phyloP scores from a whole-genome alignment of 192 early-diverging fungal genomes.

The Backusella parvicylindrica region DNA sequence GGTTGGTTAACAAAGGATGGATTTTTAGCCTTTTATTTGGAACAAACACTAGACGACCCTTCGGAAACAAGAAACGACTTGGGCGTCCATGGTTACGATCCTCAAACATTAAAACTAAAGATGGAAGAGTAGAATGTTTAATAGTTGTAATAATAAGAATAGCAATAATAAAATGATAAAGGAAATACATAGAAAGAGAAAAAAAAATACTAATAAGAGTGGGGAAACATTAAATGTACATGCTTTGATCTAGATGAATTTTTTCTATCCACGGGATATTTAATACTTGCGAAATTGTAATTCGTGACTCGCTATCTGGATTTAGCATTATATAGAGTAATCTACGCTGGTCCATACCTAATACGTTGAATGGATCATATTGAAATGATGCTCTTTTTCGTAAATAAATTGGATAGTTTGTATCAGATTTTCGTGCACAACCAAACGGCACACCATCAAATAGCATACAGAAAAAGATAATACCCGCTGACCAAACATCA shows the following conservation, averaged over 20 bases:
- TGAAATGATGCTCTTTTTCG: not conserved
- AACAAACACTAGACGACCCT: slow-evolving; percentile 54
- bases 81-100: slow-evolving; percentile 50
- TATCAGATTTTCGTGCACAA: not conserved
- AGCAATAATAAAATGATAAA: not conserved
- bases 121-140: slow-evolving; percentile 15
- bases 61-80: slow-evolving; percentile 52
- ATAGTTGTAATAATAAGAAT: not conserved
- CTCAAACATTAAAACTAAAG: slow-evolving; percentile 10
- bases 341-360: not conserved
- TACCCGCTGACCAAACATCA: slow-evolving; percentile 89
- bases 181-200: not conserved
- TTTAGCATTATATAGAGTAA: not conserved
- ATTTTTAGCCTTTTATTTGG: slow-evolving; percentile 52
- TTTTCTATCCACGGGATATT: slow-evolving; percentile 6
- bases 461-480: slow-evolving; percentile 80
- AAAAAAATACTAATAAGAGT: not conserved
- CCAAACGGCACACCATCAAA: not conserved
- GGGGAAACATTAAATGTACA: not conserved
- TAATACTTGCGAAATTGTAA: not conserved
- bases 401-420: slow-evolving; percentile 8
- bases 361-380: not conserved
- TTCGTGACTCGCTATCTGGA: not conserved
- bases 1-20: slow-evolving; percentile 48
- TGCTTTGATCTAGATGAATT: not conserved